A percentile compares a stretch with the other conserved stretches of the same genome.
phyloP scores from a whole-genome alignment of 1,284 basidiomycete genomes.

The Abortiporus biennis region DNA sequence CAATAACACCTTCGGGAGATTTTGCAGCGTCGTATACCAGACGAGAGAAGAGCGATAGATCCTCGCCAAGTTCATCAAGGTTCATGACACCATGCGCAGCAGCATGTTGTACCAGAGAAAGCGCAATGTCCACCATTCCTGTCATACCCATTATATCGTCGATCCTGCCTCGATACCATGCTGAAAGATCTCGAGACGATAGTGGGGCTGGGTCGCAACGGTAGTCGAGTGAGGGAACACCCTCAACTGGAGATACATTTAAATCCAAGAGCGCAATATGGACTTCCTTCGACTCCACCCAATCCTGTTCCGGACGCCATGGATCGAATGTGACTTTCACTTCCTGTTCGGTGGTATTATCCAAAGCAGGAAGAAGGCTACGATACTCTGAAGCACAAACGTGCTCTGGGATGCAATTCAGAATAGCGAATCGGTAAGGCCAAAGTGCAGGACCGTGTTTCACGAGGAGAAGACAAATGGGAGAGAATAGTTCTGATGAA shows the following conservation, averaged over 20 bases:
- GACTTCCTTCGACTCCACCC: constrained; percentile 45
- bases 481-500: constrained; percentile 49
- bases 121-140: constrained; percentile 75
- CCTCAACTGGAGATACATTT: not conserved
- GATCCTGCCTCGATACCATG: constrained; percentile 73
- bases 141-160: constrained; percentile 55
- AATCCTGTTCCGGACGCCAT: constrained; percentile 51
- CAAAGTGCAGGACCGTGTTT: constrained; percentile 56
- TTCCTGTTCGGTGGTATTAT: constrained; percentile 42
- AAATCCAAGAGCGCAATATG: constrained; percentile 10
- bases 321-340: constrained; percentile 19
- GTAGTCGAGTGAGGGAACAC: no score
- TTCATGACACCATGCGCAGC: constrained; percentile 74
- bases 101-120: constrained; percentile 79
- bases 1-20: constrained; percentile 27
- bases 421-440: constrained; percentile 63
- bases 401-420: constrained; percentile 73
- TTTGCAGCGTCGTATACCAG: constrained; percentile 78
- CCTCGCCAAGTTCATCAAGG: constrained; percentile 84
- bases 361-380: constrained; percentile 60
- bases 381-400: constrained; percentile 55
- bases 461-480: constrained; percentile 51
- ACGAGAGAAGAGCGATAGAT: constrained; percentile 78
- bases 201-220: constrained; percentile 17
- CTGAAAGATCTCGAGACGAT: constrained; percentile 38